phyloP scores from a whole-genome alignment of 257 asterid species.

The Capsicum chinense region DNA sequence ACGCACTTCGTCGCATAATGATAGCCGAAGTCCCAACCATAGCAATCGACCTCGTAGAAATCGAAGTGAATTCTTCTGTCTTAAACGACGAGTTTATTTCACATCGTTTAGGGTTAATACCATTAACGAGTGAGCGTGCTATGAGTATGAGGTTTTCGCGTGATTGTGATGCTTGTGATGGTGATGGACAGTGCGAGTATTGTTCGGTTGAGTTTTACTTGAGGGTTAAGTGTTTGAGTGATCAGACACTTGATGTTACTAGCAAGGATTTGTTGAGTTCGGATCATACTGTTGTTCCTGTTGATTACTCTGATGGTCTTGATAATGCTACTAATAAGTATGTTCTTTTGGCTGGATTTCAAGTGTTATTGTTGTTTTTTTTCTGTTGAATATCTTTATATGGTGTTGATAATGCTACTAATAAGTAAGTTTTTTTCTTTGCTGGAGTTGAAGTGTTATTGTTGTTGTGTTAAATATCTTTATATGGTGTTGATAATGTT shows the following conservation, averaged over 20 bases:
- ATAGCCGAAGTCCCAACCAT: conserved; percentile 92
- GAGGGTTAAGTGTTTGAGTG: conserved; percentile 72
- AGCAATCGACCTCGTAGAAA: conserved; percentile 94
- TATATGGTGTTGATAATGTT: too few species aligned
- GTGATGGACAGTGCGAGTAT: conserved; percentile 96
- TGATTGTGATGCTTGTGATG: conserved; percentile 98
- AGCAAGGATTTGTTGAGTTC: conserved; percentile 88
- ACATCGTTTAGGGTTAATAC: conserved; percentile 92
- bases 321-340: conserved; percentile 59
- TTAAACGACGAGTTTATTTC: conserved; percentile 92
- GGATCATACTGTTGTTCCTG: conserved; percentile 85
- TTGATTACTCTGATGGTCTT: conserved; percentile 70
- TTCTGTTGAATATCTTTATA: too few species aligned
- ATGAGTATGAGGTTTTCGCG: conserved; percentile 98
- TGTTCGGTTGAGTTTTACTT: conserved; percentile 94
- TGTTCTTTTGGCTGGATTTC: neutral
- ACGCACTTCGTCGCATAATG: conserved; percentile 99
- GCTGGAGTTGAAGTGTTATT: too few species aligned
- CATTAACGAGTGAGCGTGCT: conserved; percentile 86
- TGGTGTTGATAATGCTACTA: too few species aligned
- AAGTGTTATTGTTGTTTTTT: too few species aligned
- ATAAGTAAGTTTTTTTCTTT: too few species aligned
- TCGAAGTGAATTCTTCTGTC: conserved; percentile 93
- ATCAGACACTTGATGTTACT: conserved; percentile 89
- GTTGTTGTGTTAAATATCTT: too few species aligned